Conservation (phyloP, 23 red algal species). For the Cyanidiococcus yangmingshanensis region DNA sequence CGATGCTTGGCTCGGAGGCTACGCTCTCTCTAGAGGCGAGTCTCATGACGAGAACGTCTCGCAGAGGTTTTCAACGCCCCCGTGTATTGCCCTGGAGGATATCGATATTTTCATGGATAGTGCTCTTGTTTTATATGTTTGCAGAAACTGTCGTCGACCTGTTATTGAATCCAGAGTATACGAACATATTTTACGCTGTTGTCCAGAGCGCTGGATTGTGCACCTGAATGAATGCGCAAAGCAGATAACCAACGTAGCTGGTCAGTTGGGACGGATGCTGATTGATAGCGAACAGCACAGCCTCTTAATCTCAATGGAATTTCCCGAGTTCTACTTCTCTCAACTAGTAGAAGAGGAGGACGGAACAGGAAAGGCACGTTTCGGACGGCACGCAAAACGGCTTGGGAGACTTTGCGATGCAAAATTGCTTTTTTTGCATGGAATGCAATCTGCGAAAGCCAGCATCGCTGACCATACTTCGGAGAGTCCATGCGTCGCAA, state of each 20-base stretch:
- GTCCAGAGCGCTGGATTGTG: neutral
- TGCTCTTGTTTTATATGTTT: neutral
- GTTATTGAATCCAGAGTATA: neutral
- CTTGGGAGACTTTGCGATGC: neutral
- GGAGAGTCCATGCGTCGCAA: neutral
- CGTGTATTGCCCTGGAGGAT: slow-evolving; percentile 8
- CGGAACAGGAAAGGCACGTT: neutral
- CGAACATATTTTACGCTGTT: slow-evolving; percentile 8
- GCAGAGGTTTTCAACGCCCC: neutral
- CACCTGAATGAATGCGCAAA: neutral
- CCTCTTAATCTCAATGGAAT: neutral
- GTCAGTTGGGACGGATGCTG: neutral
- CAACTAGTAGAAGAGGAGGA: slow-evolving; percentile 12
- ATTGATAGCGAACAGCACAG: neutral
- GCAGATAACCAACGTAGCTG: neutral
- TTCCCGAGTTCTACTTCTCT: slow-evolving; percentile 6
- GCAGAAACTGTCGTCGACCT: neutral
- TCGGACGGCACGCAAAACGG: neutral
- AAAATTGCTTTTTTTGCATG: neutral
- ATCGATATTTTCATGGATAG: neutral
- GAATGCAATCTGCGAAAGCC: neutral
- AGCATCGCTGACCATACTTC: neutral
- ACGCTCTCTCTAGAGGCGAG: neutral
- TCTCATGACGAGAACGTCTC: neutral
- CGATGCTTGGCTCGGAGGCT: neutral